Conservation (phyloP, 495 filamentous ascomycete species). For the Penicillium bialowiezense region DNA sequence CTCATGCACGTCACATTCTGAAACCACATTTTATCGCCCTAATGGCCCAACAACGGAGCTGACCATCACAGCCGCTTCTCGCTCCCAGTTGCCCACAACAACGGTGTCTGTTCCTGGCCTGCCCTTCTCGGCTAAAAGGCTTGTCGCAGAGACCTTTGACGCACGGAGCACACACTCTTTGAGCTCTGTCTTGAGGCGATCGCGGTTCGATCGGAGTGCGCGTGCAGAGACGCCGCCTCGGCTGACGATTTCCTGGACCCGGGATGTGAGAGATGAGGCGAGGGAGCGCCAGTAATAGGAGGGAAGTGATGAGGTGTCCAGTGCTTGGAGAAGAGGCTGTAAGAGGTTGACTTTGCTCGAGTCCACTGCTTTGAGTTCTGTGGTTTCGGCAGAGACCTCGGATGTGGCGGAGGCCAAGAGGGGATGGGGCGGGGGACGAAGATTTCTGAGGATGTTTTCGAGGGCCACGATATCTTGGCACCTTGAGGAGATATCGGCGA, state of each 20-base stretch:
- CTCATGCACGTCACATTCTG: too few species aligned
- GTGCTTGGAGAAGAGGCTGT: constrained; percentile 65
- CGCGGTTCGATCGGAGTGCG: constrained; percentile 71
- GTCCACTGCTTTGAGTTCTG: constrained; percentile 4
- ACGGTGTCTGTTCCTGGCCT: constrained; percentile 36
- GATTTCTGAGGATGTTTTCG: constrained; percentile 70
- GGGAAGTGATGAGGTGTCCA: constrained; percentile 83
- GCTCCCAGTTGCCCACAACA: constrained; percentile 67
- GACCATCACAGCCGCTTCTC: constrained; percentile 95
- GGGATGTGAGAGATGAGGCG: constrained; percentile 69
- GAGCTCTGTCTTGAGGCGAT: constrained; percentile 71
- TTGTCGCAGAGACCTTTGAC: constrained; percentile 56
- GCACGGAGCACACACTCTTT: constrained; percentile 80
- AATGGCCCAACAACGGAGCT: constrained; percentile 62
- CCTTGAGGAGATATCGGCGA: constrained; percentile 75
- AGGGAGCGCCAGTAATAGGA: constrained; percentile 91
- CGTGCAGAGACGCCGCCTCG: constrained; percentile 82
- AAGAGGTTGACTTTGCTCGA: constrained; percentile 55
- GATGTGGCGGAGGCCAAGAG: constrained; percentile 39
- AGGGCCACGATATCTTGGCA: constrained; percentile 90
- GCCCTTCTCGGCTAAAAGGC: constrained; percentile 36
- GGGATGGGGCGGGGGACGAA: constrained; percentile 63
- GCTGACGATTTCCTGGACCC: constrained; percentile 78
- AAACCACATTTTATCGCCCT: too few species aligned
- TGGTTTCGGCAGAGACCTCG: constrained; percentile 2